A percentile compares a stretch with the other conserved stretches of the same genome.
Conservation (phyloP, 768 basidiomycete species). For the Tylopilus cervinicoccineus region DNA sequence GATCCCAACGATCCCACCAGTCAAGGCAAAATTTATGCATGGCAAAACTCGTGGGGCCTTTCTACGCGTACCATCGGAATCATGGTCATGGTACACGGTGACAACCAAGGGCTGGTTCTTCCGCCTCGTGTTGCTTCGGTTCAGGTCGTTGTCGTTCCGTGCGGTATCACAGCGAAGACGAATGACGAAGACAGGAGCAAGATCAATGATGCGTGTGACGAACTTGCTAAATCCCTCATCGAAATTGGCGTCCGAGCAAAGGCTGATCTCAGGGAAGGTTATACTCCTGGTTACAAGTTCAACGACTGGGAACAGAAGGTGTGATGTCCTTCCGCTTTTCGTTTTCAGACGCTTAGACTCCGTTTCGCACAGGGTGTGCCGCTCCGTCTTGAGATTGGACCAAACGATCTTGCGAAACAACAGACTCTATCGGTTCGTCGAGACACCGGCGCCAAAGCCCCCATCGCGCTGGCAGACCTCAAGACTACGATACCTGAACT, state of each 20-base stretch:
- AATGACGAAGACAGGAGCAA: constrained; percentile 58
- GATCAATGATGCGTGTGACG: constrained; percentile 76
- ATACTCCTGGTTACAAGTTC: constrained; percentile 99
- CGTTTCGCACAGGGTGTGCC: constrained; percentile 76
- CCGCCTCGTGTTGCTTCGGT: constrained; percentile 95
- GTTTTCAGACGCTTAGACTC: neutral
- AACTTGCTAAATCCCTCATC: constrained; percentile 69
- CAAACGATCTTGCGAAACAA: constrained; percentile 79
- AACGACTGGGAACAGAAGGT: constrained; percentile 99
- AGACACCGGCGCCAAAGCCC: constrained; percentile 59
- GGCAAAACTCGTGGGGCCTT: constrained; percentile 99
- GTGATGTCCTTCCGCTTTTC: constrained; percentile 12
- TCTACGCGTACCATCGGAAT: constrained; percentile 96
- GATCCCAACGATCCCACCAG: constrained; percentile 75
- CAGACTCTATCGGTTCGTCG: constrained; percentile 86
- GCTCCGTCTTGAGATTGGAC: constrained; percentile 94
- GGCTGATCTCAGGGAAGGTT: constrained; percentile 90
- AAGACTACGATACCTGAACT: constrained; percentile 51
- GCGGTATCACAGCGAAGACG: constrained; percentile 87
- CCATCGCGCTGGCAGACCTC: constrained; percentile 50
- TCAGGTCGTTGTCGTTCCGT: constrained; percentile 90
- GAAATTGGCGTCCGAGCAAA: constrained; percentile 76
- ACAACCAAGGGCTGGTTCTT: constrained; percentile 94
- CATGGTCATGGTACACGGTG: constrained; percentile 99
- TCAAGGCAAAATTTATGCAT: constrained; percentile 74